Percentiles rank a stretch among this genome's conserved stretches.
Conservation (phyloP, 108 stramenopile species). For the Fistulifera pelliculosa region DNA sequence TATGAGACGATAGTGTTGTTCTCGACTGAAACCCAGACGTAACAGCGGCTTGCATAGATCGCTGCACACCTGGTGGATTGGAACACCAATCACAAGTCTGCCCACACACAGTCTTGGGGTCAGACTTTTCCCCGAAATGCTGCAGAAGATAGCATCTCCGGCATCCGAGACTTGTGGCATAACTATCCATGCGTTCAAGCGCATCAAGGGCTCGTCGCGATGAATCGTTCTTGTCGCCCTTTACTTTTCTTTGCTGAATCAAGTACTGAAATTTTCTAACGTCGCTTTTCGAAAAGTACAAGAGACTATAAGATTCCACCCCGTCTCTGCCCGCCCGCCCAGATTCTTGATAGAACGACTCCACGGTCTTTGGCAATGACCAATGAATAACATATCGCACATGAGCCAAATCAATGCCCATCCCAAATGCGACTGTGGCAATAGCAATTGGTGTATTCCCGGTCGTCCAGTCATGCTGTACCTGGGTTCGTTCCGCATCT, state of each 20-base stretch:
- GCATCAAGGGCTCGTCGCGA: conserved; percentile 30
- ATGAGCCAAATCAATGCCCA: conserved; percentile 81
- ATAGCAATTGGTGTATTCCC: conserved; percentile 49
- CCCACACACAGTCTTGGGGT: conserved; percentile 38
- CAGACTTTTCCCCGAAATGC: conserved; percentile 68
- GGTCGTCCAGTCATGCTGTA: conserved; percentile 50
- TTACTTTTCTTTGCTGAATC: conserved; percentile 23
- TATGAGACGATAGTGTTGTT: no score
- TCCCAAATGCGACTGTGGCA: conserved; percentile 73
- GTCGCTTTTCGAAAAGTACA: conserved; percentile 76
- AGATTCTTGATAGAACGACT: conserved; percentile 64
- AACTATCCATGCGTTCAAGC: conserved; percentile 65
- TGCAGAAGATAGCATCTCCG: conserved; percentile 55
- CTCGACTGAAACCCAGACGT: background rate
- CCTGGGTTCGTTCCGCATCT: conserved; percentile 38
- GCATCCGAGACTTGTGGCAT: conserved; percentile 36
- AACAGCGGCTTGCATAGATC: background rate
- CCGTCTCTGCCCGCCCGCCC: conserved; percentile 88
- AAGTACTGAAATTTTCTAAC: conserved; percentile 55
- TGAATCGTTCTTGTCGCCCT: conserved; percentile 12
- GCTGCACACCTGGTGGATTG: conserved; percentile 42
- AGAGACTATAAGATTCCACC: conserved; percentile 52
- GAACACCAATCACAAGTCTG: conserved; percentile 72
- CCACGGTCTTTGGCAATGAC: conserved; percentile 55
- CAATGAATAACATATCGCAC: conserved; percentile 89